Percentiles rank a stretch among this genome's conserved stretches.
Evolutionary conservation across 768 basidiomycete genomes (phyloP).

Genomic region (Porpolomopsis calyptriformis): DNA sequence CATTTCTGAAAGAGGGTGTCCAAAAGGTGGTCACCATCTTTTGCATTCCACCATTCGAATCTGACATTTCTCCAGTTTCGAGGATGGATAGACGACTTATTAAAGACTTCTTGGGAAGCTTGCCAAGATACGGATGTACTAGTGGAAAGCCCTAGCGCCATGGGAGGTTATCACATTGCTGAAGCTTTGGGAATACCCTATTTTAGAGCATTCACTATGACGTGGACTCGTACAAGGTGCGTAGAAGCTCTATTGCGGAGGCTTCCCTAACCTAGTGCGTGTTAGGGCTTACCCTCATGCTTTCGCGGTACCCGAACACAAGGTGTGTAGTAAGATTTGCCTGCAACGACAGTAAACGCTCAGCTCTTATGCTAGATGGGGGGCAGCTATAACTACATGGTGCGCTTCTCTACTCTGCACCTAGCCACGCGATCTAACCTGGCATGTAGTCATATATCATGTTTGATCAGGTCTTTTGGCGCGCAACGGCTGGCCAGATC

Average conservation of each 20-base stretch:
- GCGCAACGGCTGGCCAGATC: constrained; percentile 86
- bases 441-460: constrained; percentile 72
- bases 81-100: constrained; percentile 93
- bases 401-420: constrained; percentile 21
- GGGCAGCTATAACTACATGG: constrained; percentile 98
- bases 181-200: constrained; percentile 91
- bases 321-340: constrained; percentile 37
- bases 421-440: constrained; percentile 5
- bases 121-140: constrained; percentile 92
- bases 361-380: constrained; percentile 57
- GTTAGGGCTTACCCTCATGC: constrained; percentile 89
- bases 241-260: constrained; percentile 1
- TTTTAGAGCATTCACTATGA: constrained; percentile 95
- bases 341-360: constrained; percentile 5
- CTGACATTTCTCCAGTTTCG: constrained; percentile 55
- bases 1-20: constrained; percentile 86
- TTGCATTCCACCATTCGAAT: neutral
- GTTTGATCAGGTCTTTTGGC: constrained; percentile 98
- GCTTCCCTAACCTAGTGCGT: neutral
- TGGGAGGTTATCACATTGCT: constrained; percentile 95
- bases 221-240: constrained; percentile 87
- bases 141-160: constrained; percentile 91
- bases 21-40: constrained; percentile 48
- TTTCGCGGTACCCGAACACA: constrained; percentile 93
- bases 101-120: constrained; percentile 92